A percentile compares a stretch with the other conserved stretches of the same genome.
Conservation (phyloP, 2,329 filamentous ascomycete species). For the Aspergillus sp. region DNA sequence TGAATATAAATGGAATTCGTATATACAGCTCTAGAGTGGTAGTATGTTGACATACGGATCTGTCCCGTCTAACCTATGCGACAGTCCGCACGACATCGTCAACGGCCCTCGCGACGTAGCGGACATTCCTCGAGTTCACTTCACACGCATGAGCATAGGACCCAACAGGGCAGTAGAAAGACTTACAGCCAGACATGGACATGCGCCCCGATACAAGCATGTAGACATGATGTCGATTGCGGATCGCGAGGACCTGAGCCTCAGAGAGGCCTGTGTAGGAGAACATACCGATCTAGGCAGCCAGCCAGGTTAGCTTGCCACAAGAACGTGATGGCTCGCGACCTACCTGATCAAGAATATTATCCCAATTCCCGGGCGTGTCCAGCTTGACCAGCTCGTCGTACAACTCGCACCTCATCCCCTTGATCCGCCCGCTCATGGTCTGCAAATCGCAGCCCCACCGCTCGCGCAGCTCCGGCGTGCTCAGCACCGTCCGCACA, state of each 20-base stretch:
- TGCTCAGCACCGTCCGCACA: slow-evolving; percentile 8
- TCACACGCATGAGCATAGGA: too few species aligned
- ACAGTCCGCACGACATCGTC: slow-evolving; percentile 10
- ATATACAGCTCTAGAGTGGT: too few species aligned
- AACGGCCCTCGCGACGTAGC: slow-evolving; percentile 9
- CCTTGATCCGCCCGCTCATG: slow-evolving; percentile 10
- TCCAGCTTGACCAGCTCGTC: slow-evolving; percentile 6
- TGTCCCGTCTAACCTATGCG: not conserved
- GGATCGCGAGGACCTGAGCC: slow-evolving; percentile 8
- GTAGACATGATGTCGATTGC: slow-evolving; percentile 12
- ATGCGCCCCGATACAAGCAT: slow-evolving; percentile 12
- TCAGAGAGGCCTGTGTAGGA: slow-evolving; percentile 10
- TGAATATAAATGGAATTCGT: too few species aligned
- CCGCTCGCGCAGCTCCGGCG: slow-evolving; percentile 2
- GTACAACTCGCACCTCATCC: slow-evolving; percentile 10
- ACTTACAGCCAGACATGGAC: slow-evolving; percentile 13
- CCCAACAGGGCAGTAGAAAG: not conserved
- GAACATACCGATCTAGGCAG: slow-evolving; percentile 15
- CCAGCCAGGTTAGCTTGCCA: too few species aligned
- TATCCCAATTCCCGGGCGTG: slow-evolving; percentile 10
- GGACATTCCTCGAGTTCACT: slow-evolving; percentile 11
- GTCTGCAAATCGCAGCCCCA: slow-evolving; percentile 9
- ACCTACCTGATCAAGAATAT: slow-evolving; percentile 10
- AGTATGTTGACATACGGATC: too few species aligned
- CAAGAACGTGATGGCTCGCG: too few species aligned